Percentiles rank a stretch among this genome's conserved stretches.
phyloP scores from a whole-genome alignment of 345 rosid genomes.

The Acer saccharum region DNA sequence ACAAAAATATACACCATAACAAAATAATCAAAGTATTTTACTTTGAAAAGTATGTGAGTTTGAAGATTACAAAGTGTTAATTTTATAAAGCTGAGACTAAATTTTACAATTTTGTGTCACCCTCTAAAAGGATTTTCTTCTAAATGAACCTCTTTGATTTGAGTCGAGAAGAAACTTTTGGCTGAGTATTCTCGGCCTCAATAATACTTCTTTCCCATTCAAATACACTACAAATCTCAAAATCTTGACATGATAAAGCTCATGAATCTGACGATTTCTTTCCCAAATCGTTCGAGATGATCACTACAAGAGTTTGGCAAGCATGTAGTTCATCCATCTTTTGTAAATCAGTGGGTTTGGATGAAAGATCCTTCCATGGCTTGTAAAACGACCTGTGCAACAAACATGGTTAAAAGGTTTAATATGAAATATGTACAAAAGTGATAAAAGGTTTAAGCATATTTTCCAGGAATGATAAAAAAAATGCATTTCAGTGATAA shows the following conservation, averaged over 20 bases:
- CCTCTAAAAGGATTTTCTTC: background rate
- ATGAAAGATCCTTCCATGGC: constrained; percentile 61
- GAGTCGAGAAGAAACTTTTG: background rate
- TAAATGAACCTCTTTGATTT: background rate
- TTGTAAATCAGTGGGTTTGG: constrained; percentile 40
- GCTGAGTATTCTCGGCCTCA: constrained; percentile 14
- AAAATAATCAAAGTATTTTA: no score
- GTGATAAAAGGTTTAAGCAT: background rate
- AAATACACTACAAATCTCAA: constrained; percentile 42
- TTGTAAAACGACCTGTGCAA: constrained; percentile 67
- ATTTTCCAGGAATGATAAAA: no score
- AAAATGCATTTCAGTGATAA: background rate
- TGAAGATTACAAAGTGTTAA: no score
- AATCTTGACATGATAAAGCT: constrained; percentile 32
- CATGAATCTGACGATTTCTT: constrained; percentile 36
- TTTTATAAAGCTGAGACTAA: background rate
- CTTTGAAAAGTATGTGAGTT: no score
- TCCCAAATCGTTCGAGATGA: constrained; percentile 44
- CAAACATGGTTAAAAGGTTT: background rate
- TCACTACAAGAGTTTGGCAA: constrained; percentile 55
- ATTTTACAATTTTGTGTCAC: background rate
- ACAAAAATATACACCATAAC: no score
- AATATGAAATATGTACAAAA: background rate
- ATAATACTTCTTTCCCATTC: constrained; percentile 62
- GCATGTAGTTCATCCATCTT: constrained; percentile 64